Percentiles rank a stretch among this genome's conserved stretches.
phyloP scores from a whole-genome alignment of 306 rosid genomes.

The Quercus variabilis region DNA sequence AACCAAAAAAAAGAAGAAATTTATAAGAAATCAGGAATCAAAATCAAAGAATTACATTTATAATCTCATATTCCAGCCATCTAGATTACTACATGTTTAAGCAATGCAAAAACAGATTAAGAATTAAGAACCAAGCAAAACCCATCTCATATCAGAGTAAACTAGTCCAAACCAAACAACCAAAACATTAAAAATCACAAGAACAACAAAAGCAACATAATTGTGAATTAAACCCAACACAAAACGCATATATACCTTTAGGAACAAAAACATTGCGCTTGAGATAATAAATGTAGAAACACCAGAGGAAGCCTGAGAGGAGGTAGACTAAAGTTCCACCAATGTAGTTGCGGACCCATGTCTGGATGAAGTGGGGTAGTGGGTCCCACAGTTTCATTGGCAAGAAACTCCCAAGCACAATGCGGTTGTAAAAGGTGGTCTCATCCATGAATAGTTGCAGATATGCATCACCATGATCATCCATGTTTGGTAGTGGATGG shows the following conservation, averaged over 20 bases:
- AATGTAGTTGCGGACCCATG: slow-evolving; percentile 85
- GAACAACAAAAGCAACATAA: background rate
- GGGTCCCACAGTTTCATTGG: slow-evolving; percentile 47
- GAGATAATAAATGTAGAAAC: slow-evolving; percentile 65
- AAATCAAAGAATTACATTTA: background rate
- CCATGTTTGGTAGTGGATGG: slow-evolving; percentile 16
- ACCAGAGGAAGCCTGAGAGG: slow-evolving; percentile 70
- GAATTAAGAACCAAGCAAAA: background rate
- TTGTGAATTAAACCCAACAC: background rate
- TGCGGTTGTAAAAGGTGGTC: slow-evolving; percentile 58
- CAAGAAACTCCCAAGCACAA: slow-evolving; percentile 52
- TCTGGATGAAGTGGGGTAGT: slow-evolving; percentile 67
- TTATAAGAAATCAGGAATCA: background rate
- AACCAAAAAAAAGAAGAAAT: background rate
- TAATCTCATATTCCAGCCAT: background rate
- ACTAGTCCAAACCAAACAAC: background rate
- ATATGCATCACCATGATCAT: slow-evolving; percentile 13
- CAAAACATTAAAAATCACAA: no score
- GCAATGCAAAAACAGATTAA: background rate
- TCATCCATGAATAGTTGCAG: slow-evolving; percentile 55
- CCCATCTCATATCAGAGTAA: background rate
- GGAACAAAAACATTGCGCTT: slow-evolving; percentile 70
- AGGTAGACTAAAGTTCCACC: slow-evolving; percentile 66
- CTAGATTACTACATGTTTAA: background rate
- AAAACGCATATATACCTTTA: slow-evolving; percentile 40